Percentiles rank a stretch among this genome's conserved stretches.
Evolutionary conservation across 305 asterid genomes (phyloP).

Genomic region (Rubia peregrina): DNA sequence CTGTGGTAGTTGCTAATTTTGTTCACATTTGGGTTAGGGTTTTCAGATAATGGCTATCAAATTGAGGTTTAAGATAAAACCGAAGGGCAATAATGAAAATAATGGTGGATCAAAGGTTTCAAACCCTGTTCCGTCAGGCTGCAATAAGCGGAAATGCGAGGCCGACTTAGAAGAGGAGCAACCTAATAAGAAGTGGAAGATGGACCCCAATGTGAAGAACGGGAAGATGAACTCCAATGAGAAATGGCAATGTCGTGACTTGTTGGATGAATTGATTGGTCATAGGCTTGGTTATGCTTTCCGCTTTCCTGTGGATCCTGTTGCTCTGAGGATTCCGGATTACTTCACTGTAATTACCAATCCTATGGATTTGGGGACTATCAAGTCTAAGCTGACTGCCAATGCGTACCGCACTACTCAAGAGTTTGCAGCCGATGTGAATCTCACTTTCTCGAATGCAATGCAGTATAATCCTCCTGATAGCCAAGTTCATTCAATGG

Average conservation of each 20-base stretch:
- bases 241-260: constrained; percentile 38
- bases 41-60: neutral
- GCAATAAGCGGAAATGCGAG: constrained; percentile 44
- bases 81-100: constrained; percentile 15
- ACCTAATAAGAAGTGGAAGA: constrained; percentile 38
- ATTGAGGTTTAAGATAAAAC: constrained; percentile 35
- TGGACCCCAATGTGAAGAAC: constrained; percentile 33
- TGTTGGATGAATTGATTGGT: constrained; percentile 43
- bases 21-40: neutral
- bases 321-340: constrained; percentile 56
- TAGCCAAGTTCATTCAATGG: constrained; percentile 37
- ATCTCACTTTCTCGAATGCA: constrained; percentile 67
- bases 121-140: constrained; percentile 18
- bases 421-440: constrained; percentile 66
- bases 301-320: constrained; percentile 70
- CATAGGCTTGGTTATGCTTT: constrained; percentile 40
- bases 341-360: constrained; percentile 44
- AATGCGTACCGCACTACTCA: constrained; percentile 38
- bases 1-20: neutral
- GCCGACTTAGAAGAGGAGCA: constrained; percentile 23
- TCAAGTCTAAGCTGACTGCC: constrained; percentile 45
- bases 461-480: constrained; percentile 58
- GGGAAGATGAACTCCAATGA: constrained; percentile 42
- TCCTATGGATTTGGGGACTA: constrained; percentile 90
- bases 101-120: constrained; percentile 23